These are phyloP conservation scores for Chalaropsis ovoidea DNA, from an alignment of 2,329 filamentous ascomycete species.

Conservation along the genomic window DNA sequence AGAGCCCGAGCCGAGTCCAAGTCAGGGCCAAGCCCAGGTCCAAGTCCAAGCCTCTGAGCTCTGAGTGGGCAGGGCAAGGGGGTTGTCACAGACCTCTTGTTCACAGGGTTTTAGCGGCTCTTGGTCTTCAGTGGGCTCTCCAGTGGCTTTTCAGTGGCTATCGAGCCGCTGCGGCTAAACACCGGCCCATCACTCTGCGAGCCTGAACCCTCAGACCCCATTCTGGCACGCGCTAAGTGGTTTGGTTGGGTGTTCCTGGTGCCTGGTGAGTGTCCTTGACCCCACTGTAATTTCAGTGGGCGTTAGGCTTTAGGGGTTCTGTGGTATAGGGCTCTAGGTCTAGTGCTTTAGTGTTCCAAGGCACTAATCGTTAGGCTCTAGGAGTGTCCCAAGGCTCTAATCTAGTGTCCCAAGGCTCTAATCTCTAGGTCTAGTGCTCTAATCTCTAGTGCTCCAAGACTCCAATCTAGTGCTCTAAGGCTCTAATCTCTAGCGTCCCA, in stretches of 20 bases:
- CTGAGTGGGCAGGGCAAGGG: background rate
- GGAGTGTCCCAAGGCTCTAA: background rate
- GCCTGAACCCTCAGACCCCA: background rate
- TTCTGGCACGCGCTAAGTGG: background rate
- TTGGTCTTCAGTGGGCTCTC: background rate
- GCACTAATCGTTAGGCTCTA: background rate
- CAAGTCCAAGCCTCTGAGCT: background rate
- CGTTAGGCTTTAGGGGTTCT: background rate
- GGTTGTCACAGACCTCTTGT: constrained; percentile 3
- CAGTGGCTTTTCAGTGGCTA: background rate
- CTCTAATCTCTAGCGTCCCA: too few species aligned
- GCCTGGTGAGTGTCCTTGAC: background rate
- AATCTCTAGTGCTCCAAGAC: background rate
- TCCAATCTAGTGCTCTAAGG: background rate
- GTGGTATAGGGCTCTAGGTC: background rate
- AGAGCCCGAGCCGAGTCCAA: background rate
- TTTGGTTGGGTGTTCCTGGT: background rate
- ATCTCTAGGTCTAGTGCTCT: background rate
- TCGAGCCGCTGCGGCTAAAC: background rate
- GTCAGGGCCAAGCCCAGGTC: background rate
- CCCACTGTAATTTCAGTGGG: constrained; percentile 11
- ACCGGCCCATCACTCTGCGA: background rate
- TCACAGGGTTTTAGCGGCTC: background rate
- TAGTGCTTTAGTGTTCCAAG: too few species aligned
- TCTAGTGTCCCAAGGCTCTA: background rate